These are phyloP conservation scores for Pichia rugopelliculosa DNA, from an alignment of 805 yeast genomes.

Conservation along the genomic window DNA sequence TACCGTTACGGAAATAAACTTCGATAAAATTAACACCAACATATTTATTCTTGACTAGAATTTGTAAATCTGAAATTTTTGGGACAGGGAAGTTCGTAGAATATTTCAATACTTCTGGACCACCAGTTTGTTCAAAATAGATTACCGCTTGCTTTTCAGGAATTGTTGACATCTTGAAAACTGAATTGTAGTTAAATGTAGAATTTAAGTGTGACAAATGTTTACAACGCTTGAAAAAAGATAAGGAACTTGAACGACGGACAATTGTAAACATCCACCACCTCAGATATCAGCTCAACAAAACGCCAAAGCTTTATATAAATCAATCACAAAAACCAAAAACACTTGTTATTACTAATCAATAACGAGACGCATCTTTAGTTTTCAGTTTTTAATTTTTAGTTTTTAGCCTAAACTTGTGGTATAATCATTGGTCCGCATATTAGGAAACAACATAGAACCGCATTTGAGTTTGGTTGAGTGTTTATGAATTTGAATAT, in stretches of 20 bases:
- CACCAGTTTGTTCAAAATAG: slow-evolving; percentile 47
- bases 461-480: not conserved
- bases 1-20: slow-evolving; percentile 71
- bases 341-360: no score
- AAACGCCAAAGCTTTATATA: not conserved
- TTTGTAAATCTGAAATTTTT: slow-evolving; percentile 42
- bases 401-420: no score
- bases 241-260: not conserved
- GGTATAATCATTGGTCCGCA: not conserved
- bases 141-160: slow-evolving; percentile 54
- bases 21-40: slow-evolving; percentile 84
- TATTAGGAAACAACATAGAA: not conserved
- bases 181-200: slow-evolving; percentile 3
- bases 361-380: no score
- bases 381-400: no score
- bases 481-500: not conserved
- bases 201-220: not conserved
- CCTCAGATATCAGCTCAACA: no score
- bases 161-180: slow-evolving; percentile 18
- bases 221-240: not conserved
- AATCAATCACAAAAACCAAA: no score
- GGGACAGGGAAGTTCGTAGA: slow-evolving; percentile 53
- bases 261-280: not conserved
- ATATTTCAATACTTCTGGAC: slow-evolving; percentile 52
- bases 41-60: slow-evolving; percentile 65